Evolutionary conservation across 345 rosid genomes (phyloP), one percentile per base, ranked within the genome.

Genomic region (Camelina sativa): DNA sequence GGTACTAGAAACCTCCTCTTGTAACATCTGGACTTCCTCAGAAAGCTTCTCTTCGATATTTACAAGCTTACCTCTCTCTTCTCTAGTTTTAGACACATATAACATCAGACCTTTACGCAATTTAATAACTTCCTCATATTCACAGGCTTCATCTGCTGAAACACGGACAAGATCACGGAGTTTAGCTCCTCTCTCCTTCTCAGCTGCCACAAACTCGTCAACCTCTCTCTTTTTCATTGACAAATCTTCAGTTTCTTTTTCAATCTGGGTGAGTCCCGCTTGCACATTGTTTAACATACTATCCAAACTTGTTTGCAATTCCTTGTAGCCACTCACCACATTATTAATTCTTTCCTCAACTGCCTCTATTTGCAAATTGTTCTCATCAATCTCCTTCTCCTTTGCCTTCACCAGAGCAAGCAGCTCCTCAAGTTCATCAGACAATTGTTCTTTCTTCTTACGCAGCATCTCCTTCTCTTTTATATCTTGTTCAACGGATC

Each of bases 41-140:
- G 86, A 82, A 77, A 93, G 94, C 67, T 84, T 86, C 74, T 87
- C 89, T 82, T 93, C 93, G 0, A 77, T 82, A 78, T 82, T 85
- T 65, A 83, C 86, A 51, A 89, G 86, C 78, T 84, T 85, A 11
- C 73, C 81, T 81, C 85, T 90, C 66, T 89, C 86, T 82, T 85
- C 87, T 79, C 74, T 82, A 58, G 88, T 84, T 76, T 89, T 85
- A 15, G 90, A 79, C 72, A 88, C 80, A 50, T 84, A 82, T 9
- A 74, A 70, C 82, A 85, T 83, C 12, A 90, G 67, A 75, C 69
- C 78, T 82, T 85, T 80, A 58, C 97, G 83, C 75, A 90, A 79
- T 47, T 69, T 83, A 67, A 82, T 81, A 67, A 80, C 85, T 80
- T 84, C 83, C 43, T 74, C 75, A 34, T 82, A 93, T 59, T 74